Evolutionary conservation across 179 eudicot species (phyloP).

Genomic region (Sideroxylon spinosum): DNA sequence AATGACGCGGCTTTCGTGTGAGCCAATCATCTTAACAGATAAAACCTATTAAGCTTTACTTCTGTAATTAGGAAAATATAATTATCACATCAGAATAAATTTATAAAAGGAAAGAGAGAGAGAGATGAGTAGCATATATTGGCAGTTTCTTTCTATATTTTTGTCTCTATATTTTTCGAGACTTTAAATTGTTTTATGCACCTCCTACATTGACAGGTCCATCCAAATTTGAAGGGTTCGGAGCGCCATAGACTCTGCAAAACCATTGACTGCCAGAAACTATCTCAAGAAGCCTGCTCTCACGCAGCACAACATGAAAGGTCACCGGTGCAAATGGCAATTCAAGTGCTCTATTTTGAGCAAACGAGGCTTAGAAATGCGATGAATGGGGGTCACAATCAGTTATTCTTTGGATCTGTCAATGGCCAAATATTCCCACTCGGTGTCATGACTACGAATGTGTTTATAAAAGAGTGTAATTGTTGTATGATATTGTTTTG

Average conservation of each 20-base stretch:
- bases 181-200: no score
- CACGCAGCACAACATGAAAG: constrained; percentile 97
- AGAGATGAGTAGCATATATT: no score
- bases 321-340: constrained; percentile 92
- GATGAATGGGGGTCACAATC: constrained; percentile 72
- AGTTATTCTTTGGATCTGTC: constrained; percentile 63
- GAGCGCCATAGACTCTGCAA: constrained; percentile 88
- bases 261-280: constrained; percentile 83
- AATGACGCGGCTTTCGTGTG: no score
- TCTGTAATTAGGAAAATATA: not conserved
- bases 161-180: no score
- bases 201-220: constrained; percentile 73
- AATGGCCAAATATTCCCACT: constrained; percentile 53
- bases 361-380: constrained; percentile 88
- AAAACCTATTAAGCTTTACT: no score
- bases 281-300: constrained; percentile 95
- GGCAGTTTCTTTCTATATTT: no score
- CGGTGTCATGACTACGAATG: constrained; percentile 38
- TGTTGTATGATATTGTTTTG: not conserved
- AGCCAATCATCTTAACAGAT: no score
- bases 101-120: no score
- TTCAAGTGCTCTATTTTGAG: constrained; percentile 91
- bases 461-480: constrained; percentile 8
- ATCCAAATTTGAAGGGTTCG: constrained; percentile 85
- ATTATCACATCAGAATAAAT: no score